A percentile compares a stretch with the other conserved stretches of the same genome.
Conservation (phyloP, 768 basidiomycete species). For the Mycena filopes region DNA sequence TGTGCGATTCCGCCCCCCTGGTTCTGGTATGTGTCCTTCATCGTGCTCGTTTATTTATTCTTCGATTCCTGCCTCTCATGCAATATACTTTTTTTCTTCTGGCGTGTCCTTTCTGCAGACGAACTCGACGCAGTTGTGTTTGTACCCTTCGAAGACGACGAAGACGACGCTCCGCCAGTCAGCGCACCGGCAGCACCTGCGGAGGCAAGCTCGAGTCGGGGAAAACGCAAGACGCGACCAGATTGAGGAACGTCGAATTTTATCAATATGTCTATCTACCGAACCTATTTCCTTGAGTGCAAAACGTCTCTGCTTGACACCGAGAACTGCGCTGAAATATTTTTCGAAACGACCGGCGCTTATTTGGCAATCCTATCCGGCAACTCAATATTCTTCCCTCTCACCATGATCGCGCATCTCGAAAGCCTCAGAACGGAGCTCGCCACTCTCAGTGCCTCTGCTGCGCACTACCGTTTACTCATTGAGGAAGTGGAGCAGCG, state of each 20-base stretch:
- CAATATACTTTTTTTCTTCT: constrained; percentile 27
- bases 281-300: too few relatives aligned
- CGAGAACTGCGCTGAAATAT: too few relatives aligned
- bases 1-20: constrained; percentile 70
- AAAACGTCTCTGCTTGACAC: too few relatives aligned
- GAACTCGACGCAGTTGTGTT: constrained; percentile 68
- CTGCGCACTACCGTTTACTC: background rate
- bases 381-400: too few relatives aligned
- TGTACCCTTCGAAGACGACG: constrained; percentile 68
- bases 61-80: constrained; percentile 18
- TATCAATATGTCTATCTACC: background rate
- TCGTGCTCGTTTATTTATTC: constrained; percentile 18
- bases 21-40: constrained; percentile 60
- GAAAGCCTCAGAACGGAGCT: too few relatives aligned
- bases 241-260: constrained; percentile 22
- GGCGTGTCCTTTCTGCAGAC: constrained; percentile 49
- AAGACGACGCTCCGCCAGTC: constrained; percentile 55
- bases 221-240: constrained; percentile 68
- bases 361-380: too few relatives aligned
- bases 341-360: too few relatives aligned
- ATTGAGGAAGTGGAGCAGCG: background rate
- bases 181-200: constrained; percentile 38
- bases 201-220: constrained; percentile 58
- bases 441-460: too few relatives aligned
- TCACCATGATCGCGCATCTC: too few relatives aligned